Base-by-base conservation (phyloP, 2,329 filamentous ascomycete species). In the Diaporthe eres region DNA sequence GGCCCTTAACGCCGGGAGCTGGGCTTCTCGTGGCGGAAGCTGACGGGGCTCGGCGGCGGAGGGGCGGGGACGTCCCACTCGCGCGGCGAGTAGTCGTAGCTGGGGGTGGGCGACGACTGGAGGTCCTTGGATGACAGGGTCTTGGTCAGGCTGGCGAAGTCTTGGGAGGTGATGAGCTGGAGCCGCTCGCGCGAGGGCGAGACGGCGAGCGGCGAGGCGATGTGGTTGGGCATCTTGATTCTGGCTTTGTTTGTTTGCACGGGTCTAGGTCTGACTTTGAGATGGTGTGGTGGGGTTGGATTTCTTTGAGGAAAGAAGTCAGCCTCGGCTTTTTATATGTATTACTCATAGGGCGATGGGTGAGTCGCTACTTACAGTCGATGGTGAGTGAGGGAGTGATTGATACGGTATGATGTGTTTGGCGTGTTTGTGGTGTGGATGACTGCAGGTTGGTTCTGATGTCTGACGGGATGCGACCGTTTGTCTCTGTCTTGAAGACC, bases 41-140 rank as follows among this genome's bases (percentile, higher is more conserved):
- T 90, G 81, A 93, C 89, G 10, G 91, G 91, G 79, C 89, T 92
- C 17, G 91, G 90, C 28, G 91, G 91, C 17, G 91, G 91, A 55
- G 91, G 90, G 19, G 91, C 90, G n/a, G 91, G 91, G 28, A 92
- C 90, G 44, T 87, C 86, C 84, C 92, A 93, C 82, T 92, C 91
- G 75, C 89, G 85, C 79, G 91, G 88, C 77, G 86, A 86, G 79
- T 90, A 90, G 78, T 85, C 84, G 78, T 87, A 88, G 77, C 87
- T 84, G 0, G 89, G 88, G 3, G 87, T 86, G 76, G 84, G 81
- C 25, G 86, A 83, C n/a, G 84, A 83, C 72, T 84, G 81, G 79
- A 81, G 82, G 76, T 84, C 82, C 78, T 86, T 86, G 75, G 86
- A 85, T 58, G 84, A 80, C 60, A 91, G 85, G 53, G 87, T 88